These are phyloP conservation scores for Silene coronaria DNA, from an alignment of 179 eudicot species.

Conservation along the genomic window DNA sequence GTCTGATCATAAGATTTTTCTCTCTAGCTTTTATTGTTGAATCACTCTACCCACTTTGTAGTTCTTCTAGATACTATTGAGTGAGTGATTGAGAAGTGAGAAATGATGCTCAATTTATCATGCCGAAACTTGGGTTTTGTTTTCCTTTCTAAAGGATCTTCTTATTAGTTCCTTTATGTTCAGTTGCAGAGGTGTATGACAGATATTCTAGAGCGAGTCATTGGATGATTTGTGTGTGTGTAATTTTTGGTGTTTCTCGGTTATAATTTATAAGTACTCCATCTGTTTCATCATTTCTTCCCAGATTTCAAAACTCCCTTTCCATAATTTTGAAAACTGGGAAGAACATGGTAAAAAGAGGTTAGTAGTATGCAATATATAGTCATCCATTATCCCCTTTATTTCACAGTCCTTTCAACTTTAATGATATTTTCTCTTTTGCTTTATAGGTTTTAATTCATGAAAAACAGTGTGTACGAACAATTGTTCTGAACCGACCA, in stretches of 20 bases:
- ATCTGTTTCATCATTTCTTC: no score
- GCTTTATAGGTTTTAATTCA: conserved; percentile 59
- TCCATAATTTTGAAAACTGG: no score
- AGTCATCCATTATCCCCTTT: not conserved
- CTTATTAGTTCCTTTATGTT: not conserved
- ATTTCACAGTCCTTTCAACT: not conserved
- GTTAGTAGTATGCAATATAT: not conserved
- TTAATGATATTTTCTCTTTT: conserved; percentile 10
- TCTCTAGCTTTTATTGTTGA: not conserved
- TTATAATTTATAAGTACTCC: no score
- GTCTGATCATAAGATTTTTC: not conserved
- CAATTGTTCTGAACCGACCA: conserved; percentile 57
- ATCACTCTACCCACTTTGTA: not conserved
- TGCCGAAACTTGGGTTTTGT: not conserved
- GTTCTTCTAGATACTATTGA: no score
- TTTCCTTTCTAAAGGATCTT: not conserved
- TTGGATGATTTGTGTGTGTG: not conserved
- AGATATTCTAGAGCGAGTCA: not conserved
- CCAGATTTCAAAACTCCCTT: no score
- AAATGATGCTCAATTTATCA: not conserved
- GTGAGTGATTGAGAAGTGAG: not conserved
- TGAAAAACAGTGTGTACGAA: conserved; percentile 34
- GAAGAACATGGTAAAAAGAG: no score
- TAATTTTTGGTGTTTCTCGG: not conserved
- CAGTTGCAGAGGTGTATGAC: not conserved